Conservation (phyloP, 306 rosid genomes). For the Medicago truncatula region DNA sequence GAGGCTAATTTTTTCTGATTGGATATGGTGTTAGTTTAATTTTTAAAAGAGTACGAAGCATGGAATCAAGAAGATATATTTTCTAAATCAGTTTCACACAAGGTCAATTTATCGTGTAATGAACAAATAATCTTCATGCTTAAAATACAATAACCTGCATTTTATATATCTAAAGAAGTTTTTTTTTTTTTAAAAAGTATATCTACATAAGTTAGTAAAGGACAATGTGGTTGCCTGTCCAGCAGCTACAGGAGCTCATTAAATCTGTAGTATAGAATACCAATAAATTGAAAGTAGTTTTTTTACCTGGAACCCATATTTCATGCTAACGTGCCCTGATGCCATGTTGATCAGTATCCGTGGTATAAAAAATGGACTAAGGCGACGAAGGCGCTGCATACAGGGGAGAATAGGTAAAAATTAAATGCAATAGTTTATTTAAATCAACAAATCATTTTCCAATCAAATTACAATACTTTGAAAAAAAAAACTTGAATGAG, state of each 20-base stretch:
- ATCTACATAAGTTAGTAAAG: background rate
- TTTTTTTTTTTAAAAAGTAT: background rate
- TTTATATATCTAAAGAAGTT: background rate
- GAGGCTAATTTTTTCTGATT: constrained; percentile 14
- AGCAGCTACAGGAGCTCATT: constrained; percentile 30
- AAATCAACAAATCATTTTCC: constrained; percentile 31
- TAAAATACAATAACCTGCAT: constrained; percentile 23
- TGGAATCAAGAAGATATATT: constrained; percentile 28
- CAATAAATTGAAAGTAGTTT: constrained; percentile 32
- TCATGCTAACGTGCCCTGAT: constrained; percentile 98
- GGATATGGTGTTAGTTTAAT: constrained; percentile 13
- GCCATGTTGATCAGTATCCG: constrained; percentile 97
- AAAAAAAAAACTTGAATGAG: constrained; percentile 17
- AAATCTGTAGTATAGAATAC: constrained; percentile 33
- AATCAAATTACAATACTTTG: constrained; percentile 29
- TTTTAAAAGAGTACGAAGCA: constrained; percentile 35
- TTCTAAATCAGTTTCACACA: constrained; percentile 16
- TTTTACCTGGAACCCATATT: constrained; percentile 89
- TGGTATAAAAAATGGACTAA: constrained; percentile 96
- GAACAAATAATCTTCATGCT: constrained; percentile 25
- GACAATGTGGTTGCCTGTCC: constrained; percentile 19
- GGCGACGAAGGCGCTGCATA: constrained; percentile 86
- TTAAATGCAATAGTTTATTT: constrained; percentile 19
- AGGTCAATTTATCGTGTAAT: constrained; percentile 1
- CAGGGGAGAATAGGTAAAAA: constrained; percentile 16